Percentiles rank a stretch among this genome's conserved stretches.
Conservation (phyloP, 2,329 filamentous ascomycete species). For the Microascus cirrosus region DNA sequence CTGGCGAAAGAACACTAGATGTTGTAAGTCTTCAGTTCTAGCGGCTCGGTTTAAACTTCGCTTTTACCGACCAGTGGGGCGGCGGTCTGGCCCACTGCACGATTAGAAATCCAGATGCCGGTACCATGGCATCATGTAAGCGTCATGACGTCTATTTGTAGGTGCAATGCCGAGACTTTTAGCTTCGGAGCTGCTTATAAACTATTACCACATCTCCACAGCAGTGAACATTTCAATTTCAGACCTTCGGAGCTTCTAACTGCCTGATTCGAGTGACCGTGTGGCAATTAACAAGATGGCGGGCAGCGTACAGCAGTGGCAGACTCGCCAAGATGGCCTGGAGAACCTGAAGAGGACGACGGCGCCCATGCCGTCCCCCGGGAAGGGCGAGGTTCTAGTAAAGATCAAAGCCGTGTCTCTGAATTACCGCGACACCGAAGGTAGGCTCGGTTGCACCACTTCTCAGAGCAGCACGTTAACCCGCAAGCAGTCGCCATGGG, state of each 20-base stretch:
- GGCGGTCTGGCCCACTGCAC: too few species aligned
- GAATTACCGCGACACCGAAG: conserved; percentile 39
- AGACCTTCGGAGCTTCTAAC: not conserved
- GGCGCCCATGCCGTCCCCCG: conserved; percentile 30
- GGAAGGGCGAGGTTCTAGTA: conserved; percentile 37
- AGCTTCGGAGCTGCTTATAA: too few species aligned
- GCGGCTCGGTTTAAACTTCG: too few species aligned
- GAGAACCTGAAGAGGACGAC: conserved; percentile 36
- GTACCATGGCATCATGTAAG: too few species aligned
- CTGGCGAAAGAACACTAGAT: too few species aligned
- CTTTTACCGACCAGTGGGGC: too few species aligned
- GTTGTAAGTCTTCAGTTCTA: too few species aligned
- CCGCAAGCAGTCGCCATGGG: conserved; percentile 45
- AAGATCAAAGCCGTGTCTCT: conserved; percentile 33
- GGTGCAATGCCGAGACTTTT: too few species aligned
- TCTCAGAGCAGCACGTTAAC: not conserved
- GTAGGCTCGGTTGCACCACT: conserved; percentile 13
- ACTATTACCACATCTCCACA: too few species aligned
- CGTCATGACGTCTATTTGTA: too few species aligned
- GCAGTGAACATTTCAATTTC: too few species aligned
- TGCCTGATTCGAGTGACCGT: not conserved
- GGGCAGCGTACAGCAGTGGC: conserved; percentile 38
- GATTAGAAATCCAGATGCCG: too few species aligned
- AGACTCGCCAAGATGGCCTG: conserved; percentile 41
- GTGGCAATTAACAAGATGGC: not conserved